Base-by-base conservation (phyloP, 192 early-diverging fungal genomes). In the Cetraspora pellucida region DNA sequence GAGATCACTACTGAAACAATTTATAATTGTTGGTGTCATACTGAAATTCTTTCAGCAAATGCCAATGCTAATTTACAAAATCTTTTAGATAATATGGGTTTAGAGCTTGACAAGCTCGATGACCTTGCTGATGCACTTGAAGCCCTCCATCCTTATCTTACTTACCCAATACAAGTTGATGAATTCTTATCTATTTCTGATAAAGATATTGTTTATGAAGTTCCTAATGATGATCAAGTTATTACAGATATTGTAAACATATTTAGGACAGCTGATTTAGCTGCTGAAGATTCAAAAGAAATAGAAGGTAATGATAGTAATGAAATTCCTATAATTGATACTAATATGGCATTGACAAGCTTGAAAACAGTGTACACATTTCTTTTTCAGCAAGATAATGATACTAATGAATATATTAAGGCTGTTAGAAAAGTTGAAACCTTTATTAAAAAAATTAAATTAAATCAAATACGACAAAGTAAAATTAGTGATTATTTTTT, bases 121-220 rank as follows among this genome's bases (percentile, higher is more conserved):
- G 13, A 30, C 10, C 28, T 30, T 61, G 14, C 28, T 1, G 10
- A 61, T 28, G 11, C 0, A 23, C 19, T 57, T 23, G 19, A 57
- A 57, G 55, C 31, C 9, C 59, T 30, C 0, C 13, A 11, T 1
- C 0, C n/a, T 31, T n/a, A 63, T 31, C 31, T 43, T 28, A 21
- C 43, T 0, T 30, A 75, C 37, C 6, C 57, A 14, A 75, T 75
- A 31, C 19, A 75, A 19, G 57, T 43, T 5, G 49, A 75, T 1
- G 74, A 75, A 9, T 63, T 75, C 43, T 49, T 75, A 17, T 46
- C 13, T 43, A 64, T 75, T 64, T 16, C 74, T 64, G 57, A 75
- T 4, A 30, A 75, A 61, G 54, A 75, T 63, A 75, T 61, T 37
- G 10, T 75, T 27, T 60, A 75, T 63, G 17, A 59, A 46, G 16